Evolutionary conservation across 2,329 filamentous ascomycete genomes (phyloP).

Genomic region (Claviceps humidiphila): DNA sequence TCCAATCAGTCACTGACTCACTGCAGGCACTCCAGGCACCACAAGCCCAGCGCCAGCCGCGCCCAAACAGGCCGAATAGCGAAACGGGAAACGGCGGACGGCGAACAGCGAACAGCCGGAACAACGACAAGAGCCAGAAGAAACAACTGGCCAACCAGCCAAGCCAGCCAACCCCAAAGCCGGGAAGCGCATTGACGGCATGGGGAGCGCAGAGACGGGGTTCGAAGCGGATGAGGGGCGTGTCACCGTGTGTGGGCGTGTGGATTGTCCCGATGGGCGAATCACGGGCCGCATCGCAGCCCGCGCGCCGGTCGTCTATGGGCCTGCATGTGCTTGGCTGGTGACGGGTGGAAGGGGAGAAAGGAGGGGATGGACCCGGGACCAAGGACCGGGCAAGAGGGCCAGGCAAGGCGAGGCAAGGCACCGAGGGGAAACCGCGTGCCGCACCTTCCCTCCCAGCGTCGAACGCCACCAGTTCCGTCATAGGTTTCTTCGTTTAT

Average conservation of each 20-base stretch:
- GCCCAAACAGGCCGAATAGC: too few relatives aligned
- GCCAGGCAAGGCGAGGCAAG: not conserved
- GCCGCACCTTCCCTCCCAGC: not conserved
- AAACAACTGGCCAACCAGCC: not conserved
- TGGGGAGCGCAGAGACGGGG: not conserved
- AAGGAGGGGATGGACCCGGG: slow-evolving; percentile 4
- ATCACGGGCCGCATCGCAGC: not conserved
- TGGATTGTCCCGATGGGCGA: not conserved
- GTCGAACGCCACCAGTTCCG: too few relatives aligned
- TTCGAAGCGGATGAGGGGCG: not conserved
- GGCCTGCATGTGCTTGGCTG: not conserved
- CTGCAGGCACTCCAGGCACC: not conserved
- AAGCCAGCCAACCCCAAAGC: not conserved
- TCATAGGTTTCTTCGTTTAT: too few relatives aligned
- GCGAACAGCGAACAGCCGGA: too few relatives aligned
- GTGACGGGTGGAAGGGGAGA: not conserved
- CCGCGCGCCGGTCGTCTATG: not conserved
- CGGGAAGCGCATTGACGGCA: not conserved
- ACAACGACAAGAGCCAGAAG: too few relatives aligned
- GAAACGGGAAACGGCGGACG: too few relatives aligned
- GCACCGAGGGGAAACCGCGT: not conserved
- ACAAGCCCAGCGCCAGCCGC: not conserved
- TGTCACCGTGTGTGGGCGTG: not conserved
- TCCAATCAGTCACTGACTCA: too few relatives aligned
- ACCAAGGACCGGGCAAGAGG: slow-evolving; percentile 4